These are phyloP conservation scores for Eutrema heterophyllum DNA, from an alignment of 345 rosid genomes.

Conservation along the genomic window DNA sequence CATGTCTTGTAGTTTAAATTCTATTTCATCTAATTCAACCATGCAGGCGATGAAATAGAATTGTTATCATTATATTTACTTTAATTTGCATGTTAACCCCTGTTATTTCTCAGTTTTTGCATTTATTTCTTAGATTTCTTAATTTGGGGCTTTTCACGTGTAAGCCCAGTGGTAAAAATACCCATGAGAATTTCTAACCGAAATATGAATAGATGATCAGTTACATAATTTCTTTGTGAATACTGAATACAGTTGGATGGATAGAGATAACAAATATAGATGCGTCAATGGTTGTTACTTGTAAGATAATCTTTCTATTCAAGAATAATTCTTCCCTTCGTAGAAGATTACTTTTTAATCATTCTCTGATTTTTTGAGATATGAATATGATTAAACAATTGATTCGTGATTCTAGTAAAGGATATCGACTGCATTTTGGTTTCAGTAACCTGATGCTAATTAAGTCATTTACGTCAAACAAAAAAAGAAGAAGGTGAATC, in stretches of 20 bases:
- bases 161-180: background rate
- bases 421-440: background rate
- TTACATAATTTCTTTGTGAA: background rate
- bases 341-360: background rate
- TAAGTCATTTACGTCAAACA: background rate
- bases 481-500: no score
- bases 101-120: background rate
- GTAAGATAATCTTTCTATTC: background rate
- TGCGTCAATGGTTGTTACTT: slow-evolving; percentile 14
- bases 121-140: background rate
- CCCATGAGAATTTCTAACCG: background rate
- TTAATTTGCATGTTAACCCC: background rate
- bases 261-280: background rate
- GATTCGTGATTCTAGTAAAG: background rate
- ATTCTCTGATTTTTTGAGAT: background rate
- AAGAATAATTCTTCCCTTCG: no score
- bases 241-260: background rate
- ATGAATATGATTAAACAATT: background rate
- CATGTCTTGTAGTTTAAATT: background rate
- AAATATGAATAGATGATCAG: background rate
- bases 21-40: no score
- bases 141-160: background rate
- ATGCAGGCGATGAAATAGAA: no score
- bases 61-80: background rate
- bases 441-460: background rate